These are phyloP conservation scores for Toxoplasma gondii DNA, from an alignment of 169 alveolate species.

Conservation along the genomic window DNA sequence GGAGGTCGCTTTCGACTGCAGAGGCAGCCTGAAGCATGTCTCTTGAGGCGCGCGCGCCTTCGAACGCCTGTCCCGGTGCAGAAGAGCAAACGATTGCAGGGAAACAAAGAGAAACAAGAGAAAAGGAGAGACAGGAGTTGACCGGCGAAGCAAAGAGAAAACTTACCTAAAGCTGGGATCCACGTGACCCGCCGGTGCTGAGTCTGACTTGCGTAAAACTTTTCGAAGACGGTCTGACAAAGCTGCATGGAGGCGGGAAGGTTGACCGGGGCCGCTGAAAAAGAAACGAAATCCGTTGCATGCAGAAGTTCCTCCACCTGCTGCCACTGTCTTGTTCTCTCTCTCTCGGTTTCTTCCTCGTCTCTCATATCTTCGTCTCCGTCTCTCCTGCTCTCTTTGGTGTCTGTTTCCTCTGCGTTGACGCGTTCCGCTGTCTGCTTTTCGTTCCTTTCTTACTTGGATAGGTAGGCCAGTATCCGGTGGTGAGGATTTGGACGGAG, in stretches of 20 bases:
- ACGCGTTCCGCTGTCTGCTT: background rate
- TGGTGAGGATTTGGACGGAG: slow-evolving; percentile 80
- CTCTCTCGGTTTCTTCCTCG: background rate
- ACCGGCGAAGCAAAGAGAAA: too few species aligned
- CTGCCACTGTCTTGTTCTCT: background rate
- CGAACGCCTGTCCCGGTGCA: too few species aligned
- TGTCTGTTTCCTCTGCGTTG: background rate
- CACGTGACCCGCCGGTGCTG: slow-evolving; percentile 86
- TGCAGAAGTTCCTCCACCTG: background rate
- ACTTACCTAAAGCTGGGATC: slow-evolving; percentile 82
- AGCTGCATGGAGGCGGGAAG: slow-evolving; percentile 70
- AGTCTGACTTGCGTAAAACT: slow-evolving; percentile 76
- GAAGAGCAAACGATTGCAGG: too few species aligned
- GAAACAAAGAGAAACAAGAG: too few species aligned
- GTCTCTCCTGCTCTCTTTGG: background rate
- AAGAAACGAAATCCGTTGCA: background rate
- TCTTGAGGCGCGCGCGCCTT: too few species aligned
- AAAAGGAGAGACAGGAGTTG: too few species aligned
- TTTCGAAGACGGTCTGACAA: slow-evolving; percentile 74
- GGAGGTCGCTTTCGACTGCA: too few species aligned
- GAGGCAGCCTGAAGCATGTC: too few species aligned
- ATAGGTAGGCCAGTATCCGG: slow-evolving; percentile 88
- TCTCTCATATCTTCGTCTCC: background rate
- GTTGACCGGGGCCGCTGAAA: background rate
- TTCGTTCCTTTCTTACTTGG: slow-evolving; percentile 70